phyloP scores from a whole-genome alignment of 1,284 basidiomycete genomes.

The Leccinum solheimii region DNA sequence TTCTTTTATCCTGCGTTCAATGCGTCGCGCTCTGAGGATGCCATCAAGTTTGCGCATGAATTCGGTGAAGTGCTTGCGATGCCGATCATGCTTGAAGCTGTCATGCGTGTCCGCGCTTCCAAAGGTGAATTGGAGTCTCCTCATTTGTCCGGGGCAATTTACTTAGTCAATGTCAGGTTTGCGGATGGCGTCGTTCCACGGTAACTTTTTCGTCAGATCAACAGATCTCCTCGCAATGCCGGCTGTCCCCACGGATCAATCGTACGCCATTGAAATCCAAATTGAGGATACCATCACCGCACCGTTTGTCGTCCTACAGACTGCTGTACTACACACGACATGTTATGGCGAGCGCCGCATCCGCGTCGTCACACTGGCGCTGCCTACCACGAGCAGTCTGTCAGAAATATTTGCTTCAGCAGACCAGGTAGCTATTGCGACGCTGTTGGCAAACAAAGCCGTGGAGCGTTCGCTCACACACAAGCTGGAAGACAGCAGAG shows the following conservation, averaged over 20 bases:
- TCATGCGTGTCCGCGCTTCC: slow-evolving; percentile 96
- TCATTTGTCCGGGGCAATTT: slow-evolving; percentile 1
- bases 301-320: slow-evolving; percentile 95
- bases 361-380: slow-evolving; percentile 89
- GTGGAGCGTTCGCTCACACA: slow-evolving; percentile 90
- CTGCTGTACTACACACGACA: slow-evolving; percentile 94
- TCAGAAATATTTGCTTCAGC: slow-evolving; percentile 95
- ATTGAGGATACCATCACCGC: slow-evolving; percentile 94
- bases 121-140: slow-evolving; percentile 53
- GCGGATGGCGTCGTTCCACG: slow-evolving; percentile 97
- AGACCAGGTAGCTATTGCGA: slow-evolving; percentile 91
- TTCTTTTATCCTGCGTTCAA: slow-evolving; percentile 99
- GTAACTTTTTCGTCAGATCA: slow-evolving; percentile 99
- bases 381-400: slow-evolving; percentile 91
- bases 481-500: slow-evolving; percentile 92
- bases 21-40: slow-evolving; percentile 91
- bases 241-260: slow-evolving; percentile 94
- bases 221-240: slow-evolving; percentile 97
- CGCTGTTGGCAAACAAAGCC: slow-evolving; percentile 93
- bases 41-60: slow-evolving; percentile 97
- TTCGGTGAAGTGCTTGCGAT: slow-evolving; percentile 91
- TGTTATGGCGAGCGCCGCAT: slow-evolving; percentile 96
- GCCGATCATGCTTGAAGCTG: slow-evolving; percentile 96
- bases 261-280: slow-evolving; percentile 95
- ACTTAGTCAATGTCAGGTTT: slow-evolving; percentile 55